Conservation (phyloP, 2,329 filamentous ascomycete genomes). For the Basipetospora chlamydospora region DNA sequence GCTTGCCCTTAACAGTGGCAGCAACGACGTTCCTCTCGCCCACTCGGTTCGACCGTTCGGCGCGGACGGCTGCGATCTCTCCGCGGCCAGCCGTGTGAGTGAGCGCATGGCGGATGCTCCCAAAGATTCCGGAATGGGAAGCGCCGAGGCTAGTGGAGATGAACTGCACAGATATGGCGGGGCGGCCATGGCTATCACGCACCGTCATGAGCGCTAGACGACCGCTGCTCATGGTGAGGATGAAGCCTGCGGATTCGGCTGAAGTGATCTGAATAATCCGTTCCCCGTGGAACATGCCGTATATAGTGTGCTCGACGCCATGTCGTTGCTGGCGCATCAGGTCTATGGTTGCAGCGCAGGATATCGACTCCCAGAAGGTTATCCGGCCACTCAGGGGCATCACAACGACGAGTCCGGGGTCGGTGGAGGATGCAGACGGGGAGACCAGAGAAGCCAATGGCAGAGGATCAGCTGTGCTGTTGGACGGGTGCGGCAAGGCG, state of each 20-base stretch:
- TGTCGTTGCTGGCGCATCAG: constrained; percentile 70
- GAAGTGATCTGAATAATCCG: constrained; percentile 62
- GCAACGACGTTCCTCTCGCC: constrained; percentile 78
- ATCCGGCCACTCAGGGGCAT: constrained; percentile 74
- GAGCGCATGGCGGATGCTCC: constrained; percentile 65
- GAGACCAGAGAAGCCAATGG: constrained; percentile 75
- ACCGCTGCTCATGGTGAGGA: constrained; percentile 73
- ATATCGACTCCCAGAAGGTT: constrained; percentile 91
- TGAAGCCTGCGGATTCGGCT: constrained; percentile 73
- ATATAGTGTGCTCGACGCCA: constrained; percentile 61
- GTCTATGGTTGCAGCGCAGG: constrained; percentile 70
- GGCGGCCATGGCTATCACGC: constrained; percentile 74
- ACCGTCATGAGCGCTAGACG: constrained; percentile 76
- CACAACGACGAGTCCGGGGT: constrained; percentile 75
- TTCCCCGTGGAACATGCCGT: constrained; percentile 66
- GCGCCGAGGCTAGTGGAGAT: constrained; percentile 48
- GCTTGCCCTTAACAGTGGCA: constrained; percentile 58
- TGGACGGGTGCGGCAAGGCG: constrained; percentile 59
- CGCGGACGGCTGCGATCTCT: constrained; percentile 66
- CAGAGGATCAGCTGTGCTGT: constrained; percentile 51
- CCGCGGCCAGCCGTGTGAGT: constrained; percentile 55
- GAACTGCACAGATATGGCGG: constrained; percentile 64
- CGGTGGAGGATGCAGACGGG: constrained; percentile 59
- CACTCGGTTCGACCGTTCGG: constrained; percentile 54
- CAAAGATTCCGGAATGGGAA: constrained; percentile 54